Evolutionary conservation across 129 eudicot genomes (phyloP).

Genomic region (Centella asiatica): DNA sequence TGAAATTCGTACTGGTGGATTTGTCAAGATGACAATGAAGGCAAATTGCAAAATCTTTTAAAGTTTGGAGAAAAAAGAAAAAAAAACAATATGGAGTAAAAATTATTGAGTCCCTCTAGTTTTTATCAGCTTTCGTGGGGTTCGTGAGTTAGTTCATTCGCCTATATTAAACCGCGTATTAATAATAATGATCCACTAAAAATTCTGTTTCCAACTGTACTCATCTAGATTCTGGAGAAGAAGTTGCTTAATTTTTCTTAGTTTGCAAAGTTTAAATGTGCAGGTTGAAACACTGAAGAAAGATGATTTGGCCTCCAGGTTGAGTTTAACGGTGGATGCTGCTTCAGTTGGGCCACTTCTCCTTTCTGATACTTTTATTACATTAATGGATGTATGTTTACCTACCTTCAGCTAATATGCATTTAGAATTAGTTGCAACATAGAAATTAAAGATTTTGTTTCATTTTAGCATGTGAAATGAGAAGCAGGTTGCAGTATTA

Average conservation of each 20-base stretch:
- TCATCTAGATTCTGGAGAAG: no score
- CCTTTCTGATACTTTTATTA: constrained; percentile 74
- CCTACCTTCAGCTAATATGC: constrained; percentile 14
- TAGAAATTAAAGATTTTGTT: not conserved
- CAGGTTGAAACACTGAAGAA: constrained; percentile 86
- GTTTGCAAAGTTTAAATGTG: constrained; percentile 16
- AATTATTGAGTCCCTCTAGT: no score
- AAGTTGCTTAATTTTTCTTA: not conserved
- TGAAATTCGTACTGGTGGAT: no score
- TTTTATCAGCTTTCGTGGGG: no score
- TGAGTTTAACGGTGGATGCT: constrained; percentile 75
- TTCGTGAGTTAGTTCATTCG: no score
- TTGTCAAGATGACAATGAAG: no score
- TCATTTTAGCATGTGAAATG: not conserved
- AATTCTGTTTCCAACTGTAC: no score
- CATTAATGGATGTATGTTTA: constrained; percentile 81
- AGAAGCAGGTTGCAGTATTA: not conserved
- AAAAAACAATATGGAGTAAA: no score
- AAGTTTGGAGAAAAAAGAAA: no score
- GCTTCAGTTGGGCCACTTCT: constrained; percentile 75
- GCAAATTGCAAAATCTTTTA: no score
- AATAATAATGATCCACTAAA: no score
- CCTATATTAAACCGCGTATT: no score
- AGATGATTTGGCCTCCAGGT: constrained; percentile 94
- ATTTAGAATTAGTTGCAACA: constrained; percentile 3